Evolutionary conservation across 495 filamentous ascomycete genomes (phyloP).

Genomic region (Parmelia sp.): DNA sequence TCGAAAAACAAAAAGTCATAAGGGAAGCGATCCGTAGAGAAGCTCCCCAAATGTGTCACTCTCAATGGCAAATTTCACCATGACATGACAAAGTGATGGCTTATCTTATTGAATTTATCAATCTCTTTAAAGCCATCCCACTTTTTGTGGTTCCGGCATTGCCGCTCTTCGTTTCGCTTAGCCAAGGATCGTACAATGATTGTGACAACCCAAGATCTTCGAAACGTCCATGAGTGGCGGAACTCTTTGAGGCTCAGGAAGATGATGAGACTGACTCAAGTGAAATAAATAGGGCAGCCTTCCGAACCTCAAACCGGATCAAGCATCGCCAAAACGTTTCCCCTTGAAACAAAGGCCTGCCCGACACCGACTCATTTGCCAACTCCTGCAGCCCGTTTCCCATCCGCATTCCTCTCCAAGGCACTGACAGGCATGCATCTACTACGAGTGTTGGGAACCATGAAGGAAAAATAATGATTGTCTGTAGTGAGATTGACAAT

Average conservation of each 20-base stretch:
- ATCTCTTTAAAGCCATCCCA: too few relatives aligned
- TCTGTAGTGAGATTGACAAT: too few relatives aligned
- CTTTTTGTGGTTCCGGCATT: not conserved
- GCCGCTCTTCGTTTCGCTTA: not conserved
- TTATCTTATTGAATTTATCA: not conserved
- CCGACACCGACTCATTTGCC: not conserved
- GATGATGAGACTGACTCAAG: not conserved
- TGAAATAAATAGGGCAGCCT: not conserved
- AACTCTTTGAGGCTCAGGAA: not conserved
- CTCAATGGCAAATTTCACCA: not conserved
- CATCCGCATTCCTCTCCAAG: not conserved
- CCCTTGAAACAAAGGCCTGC: not conserved
- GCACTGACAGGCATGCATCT: not conserved
- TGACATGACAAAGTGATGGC: not conserved
- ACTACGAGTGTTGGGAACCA: not conserved
- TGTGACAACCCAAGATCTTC: not conserved
- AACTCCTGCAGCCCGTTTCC: not conserved
- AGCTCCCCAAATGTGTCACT: not conserved
- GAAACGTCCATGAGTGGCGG: not conserved
- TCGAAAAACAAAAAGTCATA: not conserved
- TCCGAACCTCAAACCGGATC: not conserved
- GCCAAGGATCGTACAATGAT: not conserved
- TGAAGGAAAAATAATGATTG: not conserved
- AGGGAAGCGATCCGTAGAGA: not conserved
- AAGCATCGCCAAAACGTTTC: not conserved